Conservation (phyloP, 2,329 filamentous ascomycete species). For the Aspergillus aculeatus region DNA sequence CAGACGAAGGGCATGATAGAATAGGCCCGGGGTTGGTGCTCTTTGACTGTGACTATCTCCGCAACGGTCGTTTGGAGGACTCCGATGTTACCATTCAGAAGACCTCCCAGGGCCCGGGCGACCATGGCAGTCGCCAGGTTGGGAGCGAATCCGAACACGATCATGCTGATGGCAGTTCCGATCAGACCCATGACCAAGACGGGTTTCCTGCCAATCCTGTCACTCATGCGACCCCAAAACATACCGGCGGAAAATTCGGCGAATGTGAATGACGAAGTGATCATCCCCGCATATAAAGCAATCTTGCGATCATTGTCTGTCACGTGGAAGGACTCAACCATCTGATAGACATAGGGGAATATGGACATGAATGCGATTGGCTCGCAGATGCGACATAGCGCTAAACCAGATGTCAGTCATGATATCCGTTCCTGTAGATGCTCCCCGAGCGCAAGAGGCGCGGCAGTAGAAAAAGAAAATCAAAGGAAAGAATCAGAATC, state of each 20-base stretch:
- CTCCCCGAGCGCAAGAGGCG: conserved; percentile 6
- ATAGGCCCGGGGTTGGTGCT: conserved; percentile 91
- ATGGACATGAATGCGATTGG: conserved; percentile 99
- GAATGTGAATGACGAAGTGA: conserved; percentile 93
- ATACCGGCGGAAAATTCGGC: conserved; percentile 92
- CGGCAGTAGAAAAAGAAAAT: neutral
- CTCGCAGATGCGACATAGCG: conserved; percentile 92
- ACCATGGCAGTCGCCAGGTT: conserved; percentile 79
- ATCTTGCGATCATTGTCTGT: conserved; percentile 76
- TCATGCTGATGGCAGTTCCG: conserved; percentile 88
- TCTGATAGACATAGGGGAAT: conserved; percentile 97
- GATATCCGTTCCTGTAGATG: neutral
- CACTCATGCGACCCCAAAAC: conserved; percentile 89
- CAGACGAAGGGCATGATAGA: conserved; percentile 98
- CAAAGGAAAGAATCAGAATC: neutral
- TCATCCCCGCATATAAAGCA: conserved; percentile 90
- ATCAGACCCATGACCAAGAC: conserved; percentile 85
- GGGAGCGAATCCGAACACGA: conserved; percentile 86
- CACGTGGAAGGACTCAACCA: conserved; percentile 89
- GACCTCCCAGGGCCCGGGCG: conserved; percentile 82
- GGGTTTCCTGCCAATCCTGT: conserved; percentile 87
- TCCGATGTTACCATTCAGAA: conserved; percentile 95
- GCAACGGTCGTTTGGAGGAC: conserved; percentile 94
- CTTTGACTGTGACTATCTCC: conserved; percentile 87
- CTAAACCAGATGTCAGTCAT: conserved; percentile 47